These are phyloP conservation scores for Teunomyces panamensis DNA, from an alignment of 805 yeast genomes.

Conservation along the genomic window DNA sequence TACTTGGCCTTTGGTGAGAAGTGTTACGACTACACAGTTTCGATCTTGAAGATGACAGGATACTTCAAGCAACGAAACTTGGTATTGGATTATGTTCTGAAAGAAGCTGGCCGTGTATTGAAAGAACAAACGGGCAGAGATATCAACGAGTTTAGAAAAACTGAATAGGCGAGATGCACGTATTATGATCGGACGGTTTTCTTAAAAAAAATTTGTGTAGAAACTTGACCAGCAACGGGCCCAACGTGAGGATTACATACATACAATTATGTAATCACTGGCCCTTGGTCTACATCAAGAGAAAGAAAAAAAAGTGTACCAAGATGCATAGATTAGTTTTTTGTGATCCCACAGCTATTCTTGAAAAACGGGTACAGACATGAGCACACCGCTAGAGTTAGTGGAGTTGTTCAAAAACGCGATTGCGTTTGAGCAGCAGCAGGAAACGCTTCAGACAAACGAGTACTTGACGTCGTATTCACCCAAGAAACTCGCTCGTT, in stretches of 20 bases:
- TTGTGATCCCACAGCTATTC: constrained; percentile 10
- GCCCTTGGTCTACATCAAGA: not conserved
- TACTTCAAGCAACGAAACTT: constrained; percentile 48
- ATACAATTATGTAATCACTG: not conserved
- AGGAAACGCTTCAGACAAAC: constrained; percentile 33
- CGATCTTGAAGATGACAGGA: constrained; percentile 45
- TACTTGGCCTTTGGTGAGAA: constrained; percentile 61
- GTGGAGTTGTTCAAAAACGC: constrained; percentile 28
- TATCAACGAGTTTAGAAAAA: constrained; percentile 15
- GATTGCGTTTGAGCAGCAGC: constrained; percentile 34
- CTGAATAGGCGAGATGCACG: not conserved
- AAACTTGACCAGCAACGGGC: not conserved
- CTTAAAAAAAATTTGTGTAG: not conserved
- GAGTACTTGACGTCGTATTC: constrained; percentile 37
- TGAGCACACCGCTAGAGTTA: constrained; percentile 7
- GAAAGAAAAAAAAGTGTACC: constrained; percentile 9
- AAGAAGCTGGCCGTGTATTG: constrained; percentile 27
- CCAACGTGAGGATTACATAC: not conserved
- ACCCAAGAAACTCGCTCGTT: constrained; percentile 61
- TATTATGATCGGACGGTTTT: too few species aligned
- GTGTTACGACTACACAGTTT: constrained; percentile 49
- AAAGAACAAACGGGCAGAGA: constrained; percentile 31
- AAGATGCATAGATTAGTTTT: constrained; percentile 25
- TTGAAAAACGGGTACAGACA: constrained; percentile 31
- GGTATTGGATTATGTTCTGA: constrained; percentile 32